Evolutionary conservation across 2,329 filamentous ascomycete species (phyloP).

Genomic region (Dactylellina haptotyla): DNA sequence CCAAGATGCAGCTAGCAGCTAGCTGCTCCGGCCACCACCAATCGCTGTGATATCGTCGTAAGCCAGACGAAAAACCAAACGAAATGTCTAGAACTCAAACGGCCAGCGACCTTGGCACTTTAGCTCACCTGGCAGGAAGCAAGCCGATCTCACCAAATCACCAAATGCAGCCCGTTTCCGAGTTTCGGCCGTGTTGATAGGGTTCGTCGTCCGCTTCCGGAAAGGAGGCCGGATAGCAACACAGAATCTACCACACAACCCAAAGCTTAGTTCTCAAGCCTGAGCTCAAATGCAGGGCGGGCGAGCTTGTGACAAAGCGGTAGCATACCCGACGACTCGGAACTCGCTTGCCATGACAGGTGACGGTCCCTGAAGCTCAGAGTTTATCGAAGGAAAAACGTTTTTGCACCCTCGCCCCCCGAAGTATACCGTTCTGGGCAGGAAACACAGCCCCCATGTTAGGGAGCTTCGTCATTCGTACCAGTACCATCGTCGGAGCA

Average conservation of each 20-base stretch:
- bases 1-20: no score
- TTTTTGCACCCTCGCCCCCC: background rate
- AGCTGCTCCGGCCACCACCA: no score
- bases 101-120: background rate
- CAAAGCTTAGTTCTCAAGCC: no score
- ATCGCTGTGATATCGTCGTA: no score
- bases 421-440: slow-evolving; percentile 15
- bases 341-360: background rate
- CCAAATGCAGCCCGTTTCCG: slow-evolving; percentile 10
- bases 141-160: slow-evolving; percentile 9
- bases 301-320: no score
- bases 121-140: slow-evolving; percentile 16
- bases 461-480: background rate
- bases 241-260: slow-evolving; percentile 29
- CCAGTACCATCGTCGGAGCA: no score
- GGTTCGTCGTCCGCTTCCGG: background rate
- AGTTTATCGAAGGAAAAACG: slow-evolving; percentile 15
- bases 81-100: background rate
- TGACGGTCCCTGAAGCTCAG: slow-evolving; percentile 30
- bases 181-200: background rate
- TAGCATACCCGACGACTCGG: background rate
- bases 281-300: no score
- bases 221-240: no score
- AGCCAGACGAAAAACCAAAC: no score
- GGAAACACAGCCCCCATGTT: background rate